Evolutionary conservation across 805 yeast genomes (phyloP), one percentile per base, ranked within the genome.

Genomic region (Jamesozyma piceae): DNA sequence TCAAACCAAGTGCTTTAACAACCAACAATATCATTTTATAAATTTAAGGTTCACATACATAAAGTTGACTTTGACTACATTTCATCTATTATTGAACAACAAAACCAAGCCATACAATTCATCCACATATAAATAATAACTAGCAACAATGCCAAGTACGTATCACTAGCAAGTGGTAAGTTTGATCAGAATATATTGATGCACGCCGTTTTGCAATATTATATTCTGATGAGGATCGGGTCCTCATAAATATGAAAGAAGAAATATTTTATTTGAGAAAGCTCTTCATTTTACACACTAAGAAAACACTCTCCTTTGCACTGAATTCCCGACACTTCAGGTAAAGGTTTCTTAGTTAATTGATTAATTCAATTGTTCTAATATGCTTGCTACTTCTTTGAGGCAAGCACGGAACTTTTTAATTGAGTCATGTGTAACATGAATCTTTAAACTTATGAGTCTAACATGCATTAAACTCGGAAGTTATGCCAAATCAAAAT

Each of bases 311-410:
- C 28, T 46, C 50, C 52, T 63, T 68, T 78, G 75, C 75, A 66
- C 82, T 80, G 82, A 80, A 82, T 58, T 67, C 89, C 89, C 87
- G 90, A 82, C 90, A 82, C 90, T 82, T 80, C 82, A 77, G 82
- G 52, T 47, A 52, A 57, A 52, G 46, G 18, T 36, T 22, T 35
- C 20, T 35, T 31, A 31, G 19, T n/a, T 10, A 17, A 31, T 11
- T 15, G 19, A 11, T 31, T 15, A 11, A 11, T 24, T 24, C 28
- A 24, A 24, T 11, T 11, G 11, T 11, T 24, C 11, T 24, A 6
- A 24, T 24, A n/a, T n/a, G n/a, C n/a, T n/a, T n/a, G n/a, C n/a
- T n/a, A 24, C 28, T 24, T 6, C 28, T 6, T 11, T 8, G 28
- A 8, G 28, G 6, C 10, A 24, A 24, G 28, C 11, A 11, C 28